phyloP scores from a whole-genome alignment of 352 stramenopile genomes.

The Phytophthora citrophthora region DNA sequence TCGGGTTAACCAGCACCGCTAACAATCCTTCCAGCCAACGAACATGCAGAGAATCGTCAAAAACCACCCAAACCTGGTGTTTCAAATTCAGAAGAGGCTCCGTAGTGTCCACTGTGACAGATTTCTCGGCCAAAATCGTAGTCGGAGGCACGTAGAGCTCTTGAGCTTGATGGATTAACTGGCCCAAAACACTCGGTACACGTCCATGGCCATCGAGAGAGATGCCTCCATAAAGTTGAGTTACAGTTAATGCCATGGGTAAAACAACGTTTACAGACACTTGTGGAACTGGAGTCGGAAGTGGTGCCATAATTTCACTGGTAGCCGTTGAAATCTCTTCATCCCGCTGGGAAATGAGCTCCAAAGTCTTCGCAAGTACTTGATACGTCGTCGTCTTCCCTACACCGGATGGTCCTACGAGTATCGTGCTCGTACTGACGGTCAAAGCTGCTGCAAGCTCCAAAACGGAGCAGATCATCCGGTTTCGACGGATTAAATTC shows the following conservation, averaged over 20 bases:
- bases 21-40: slow-evolving; percentile 54
- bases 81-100: slow-evolving; percentile 10
- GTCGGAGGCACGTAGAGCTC: slow-evolving; percentile 18
- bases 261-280: slow-evolving; percentile 38
- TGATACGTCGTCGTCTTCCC: slow-evolving; percentile 49
- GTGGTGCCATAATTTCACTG: not conserved
- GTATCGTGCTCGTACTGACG: slow-evolving; percentile 22
- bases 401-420: slow-evolving; percentile 34
- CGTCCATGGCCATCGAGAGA: slow-evolving; percentile 39
- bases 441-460: slow-evolving; percentile 25
- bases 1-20: slow-evolving; percentile 23
- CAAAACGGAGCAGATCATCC: slow-evolving; percentile 2
- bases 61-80: slow-evolving; percentile 49
- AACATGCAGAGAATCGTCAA: slow-evolving; percentile 47
- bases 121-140: too few relatives aligned
- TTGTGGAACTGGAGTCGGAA: not conserved
- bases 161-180: slow-evolving; percentile 41
- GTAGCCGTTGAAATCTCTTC: not conserved
- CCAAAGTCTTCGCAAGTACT: slow-evolving; percentile 38
- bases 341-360: slow-evolving; percentile 13
- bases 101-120: not conserved
- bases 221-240: slow-evolving; percentile 55
- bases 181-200: slow-evolving; percentile 44
- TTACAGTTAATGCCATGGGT: slow-evolving; percentile 44
- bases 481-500: slow-evolving; percentile 35